These are phyloP conservation scores for Fibroporia radiculosa DNA, from an alignment of 768 basidiomycete genomes.

Conservation along the genomic window DNA sequence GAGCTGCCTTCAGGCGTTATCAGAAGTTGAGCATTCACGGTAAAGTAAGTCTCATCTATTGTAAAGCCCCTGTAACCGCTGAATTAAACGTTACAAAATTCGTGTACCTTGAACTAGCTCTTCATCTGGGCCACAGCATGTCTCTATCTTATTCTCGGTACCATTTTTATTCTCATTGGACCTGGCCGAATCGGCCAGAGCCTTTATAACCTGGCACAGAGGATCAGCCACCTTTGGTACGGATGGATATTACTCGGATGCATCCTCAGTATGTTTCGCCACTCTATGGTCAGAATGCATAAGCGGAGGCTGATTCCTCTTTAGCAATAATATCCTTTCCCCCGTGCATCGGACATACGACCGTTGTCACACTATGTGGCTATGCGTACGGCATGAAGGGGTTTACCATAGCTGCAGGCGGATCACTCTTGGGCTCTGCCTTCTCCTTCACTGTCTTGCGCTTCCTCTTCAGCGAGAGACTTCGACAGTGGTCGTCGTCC, in stretches of 20 bases:
- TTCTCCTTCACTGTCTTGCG: conserved; percentile 56
- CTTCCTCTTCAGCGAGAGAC: conserved; percentile 42
- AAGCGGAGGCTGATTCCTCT: not conserved
- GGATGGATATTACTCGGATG: conserved; percentile 54
- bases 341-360: conserved; percentile 62
- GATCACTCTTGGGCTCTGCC: conserved; percentile 57
- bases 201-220: conserved; percentile 60
- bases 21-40: conserved; percentile 40
- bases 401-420: conserved; percentile 53
- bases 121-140: conserved; percentile 49
- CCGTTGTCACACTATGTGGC: conserved; percentile 58
- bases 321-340: conserved; percentile 47
- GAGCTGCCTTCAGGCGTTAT: conserved; percentile 34
- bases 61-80: not conserved
- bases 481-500: conserved; percentile 51
- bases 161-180: conserved; percentile 43
- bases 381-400: conserved; percentile 82
- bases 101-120: conserved; percentile 28
- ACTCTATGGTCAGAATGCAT: not conserved
- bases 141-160: conserved; percentile 40
- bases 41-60: conserved; percentile 34
- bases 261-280: conserved; percentile 42
- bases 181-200: conserved; percentile 63
- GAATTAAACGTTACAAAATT: not conserved
- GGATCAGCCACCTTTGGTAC: conserved; percentile 47